Conservation (phyloP, 129 eudicot genomes). For the Arctium minus region DNA sequence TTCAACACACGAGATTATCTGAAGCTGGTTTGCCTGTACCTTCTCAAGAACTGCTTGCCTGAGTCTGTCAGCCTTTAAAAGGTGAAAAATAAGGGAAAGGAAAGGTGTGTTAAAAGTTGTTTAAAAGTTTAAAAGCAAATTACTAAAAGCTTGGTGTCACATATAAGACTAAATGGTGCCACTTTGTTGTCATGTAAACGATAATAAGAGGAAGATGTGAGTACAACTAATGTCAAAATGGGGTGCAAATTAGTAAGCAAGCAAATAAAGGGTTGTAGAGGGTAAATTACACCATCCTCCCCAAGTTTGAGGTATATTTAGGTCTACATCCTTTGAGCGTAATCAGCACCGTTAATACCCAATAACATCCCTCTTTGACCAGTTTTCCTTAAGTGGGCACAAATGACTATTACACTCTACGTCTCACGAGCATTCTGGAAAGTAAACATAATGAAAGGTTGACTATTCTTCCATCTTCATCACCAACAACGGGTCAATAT, state of each 20-base stretch:
- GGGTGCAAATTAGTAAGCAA: neutral
- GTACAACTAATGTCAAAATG: neutral
- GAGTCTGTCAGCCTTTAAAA: slow-evolving; percentile 60
- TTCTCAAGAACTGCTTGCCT: slow-evolving; percentile 66
- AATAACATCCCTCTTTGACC: neutral
- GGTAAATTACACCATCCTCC: neutral
- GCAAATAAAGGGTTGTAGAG: neutral
- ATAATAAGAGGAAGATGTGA: neutral
- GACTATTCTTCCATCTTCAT: no score
- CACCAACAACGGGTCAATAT: neutral
- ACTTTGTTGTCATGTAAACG: neutral
- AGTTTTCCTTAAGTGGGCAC: neutral
- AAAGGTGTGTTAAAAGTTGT: neutral
- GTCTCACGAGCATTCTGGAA: no score
- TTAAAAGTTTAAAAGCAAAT: neutral
- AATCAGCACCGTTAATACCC: neutral
- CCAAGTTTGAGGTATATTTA: neutral
- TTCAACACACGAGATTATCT: slow-evolving; percentile 59
- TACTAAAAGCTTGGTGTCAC: neutral
- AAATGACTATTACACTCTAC: no score
- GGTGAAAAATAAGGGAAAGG: neutral
- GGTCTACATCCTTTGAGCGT: neutral
- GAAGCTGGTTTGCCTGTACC: slow-evolving; percentile 66
- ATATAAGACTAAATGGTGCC: neutral
- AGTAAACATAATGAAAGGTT: no score